Evolutionary conservation across 1,284 basidiomycete genomes (phyloP).

Genomic region (Termitomyces sp.): DNA sequence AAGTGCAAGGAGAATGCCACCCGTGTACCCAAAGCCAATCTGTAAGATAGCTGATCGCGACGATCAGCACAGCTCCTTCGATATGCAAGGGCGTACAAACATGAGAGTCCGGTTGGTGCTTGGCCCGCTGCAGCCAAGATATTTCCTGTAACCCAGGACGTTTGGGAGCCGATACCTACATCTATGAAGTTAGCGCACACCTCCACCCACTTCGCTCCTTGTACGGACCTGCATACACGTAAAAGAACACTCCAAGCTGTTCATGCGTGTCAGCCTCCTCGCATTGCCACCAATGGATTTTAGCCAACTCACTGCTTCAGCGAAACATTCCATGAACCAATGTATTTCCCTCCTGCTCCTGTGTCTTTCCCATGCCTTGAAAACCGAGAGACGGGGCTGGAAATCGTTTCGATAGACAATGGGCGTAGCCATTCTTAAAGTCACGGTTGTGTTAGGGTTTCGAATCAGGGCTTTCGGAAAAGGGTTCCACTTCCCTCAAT

Average conservation of each 20-base stretch:
- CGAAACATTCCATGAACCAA: slow-evolving; percentile 52
- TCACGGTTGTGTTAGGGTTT: background rate
- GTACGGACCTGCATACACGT: slow-evolving; percentile 51
- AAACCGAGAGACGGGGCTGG: slow-evolving; percentile 31
- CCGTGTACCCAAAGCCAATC: slow-evolving; percentile 58
- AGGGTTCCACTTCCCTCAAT: background rate
- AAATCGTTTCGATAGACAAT: slow-evolving; percentile 39
- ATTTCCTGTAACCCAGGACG: slow-evolving; percentile 49
- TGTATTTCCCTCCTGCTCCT: slow-evolving; percentile 43
- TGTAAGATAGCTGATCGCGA: slow-evolving; percentile 47
- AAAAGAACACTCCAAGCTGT: slow-evolving; percentile 31
- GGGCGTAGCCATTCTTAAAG: slow-evolving; percentile 16
- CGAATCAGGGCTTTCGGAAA: background rate
- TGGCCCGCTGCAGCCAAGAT: slow-evolving; percentile 29
- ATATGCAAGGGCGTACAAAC: slow-evolving; percentile 26
- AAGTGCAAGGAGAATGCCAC: slow-evolving; percentile 61
- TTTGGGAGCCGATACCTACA: slow-evolving; percentile 55
- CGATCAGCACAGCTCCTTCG: slow-evolving; percentile 18
- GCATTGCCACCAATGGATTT: background rate
- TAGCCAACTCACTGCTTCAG: slow-evolving; percentile 46
- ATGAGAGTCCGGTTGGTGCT: slow-evolving; percentile 35
- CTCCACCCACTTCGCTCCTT: background rate
- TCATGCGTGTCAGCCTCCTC: background rate
- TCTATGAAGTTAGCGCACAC: background rate
- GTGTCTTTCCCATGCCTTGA: slow-evolving; percentile 48